Percentiles rank a stretch among this genome's conserved stretches.
phyloP scores from a whole-genome alignment of 2,329 filamentous ascomycete genomes.

The Fusarium sp. region DNA sequence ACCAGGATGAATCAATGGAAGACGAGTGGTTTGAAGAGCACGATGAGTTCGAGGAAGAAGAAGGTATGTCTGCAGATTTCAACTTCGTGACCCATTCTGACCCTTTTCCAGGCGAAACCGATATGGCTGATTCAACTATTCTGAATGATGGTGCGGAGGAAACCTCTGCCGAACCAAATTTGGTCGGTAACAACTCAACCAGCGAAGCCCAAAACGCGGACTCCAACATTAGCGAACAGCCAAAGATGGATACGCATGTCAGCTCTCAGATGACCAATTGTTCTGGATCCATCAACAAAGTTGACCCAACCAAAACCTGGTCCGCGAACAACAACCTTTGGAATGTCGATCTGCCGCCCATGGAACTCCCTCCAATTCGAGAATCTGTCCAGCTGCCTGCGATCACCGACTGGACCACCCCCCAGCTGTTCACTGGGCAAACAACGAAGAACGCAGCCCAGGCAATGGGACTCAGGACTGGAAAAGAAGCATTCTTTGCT shows the following conservation, averaged over 20 bases:
- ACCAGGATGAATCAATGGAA: conserved; percentile 4
- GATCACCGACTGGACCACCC: conserved; percentile 24
- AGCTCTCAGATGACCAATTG: not conserved
- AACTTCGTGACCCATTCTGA: conserved; percentile 18
- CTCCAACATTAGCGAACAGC: not conserved
- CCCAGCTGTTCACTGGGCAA: not conserved
- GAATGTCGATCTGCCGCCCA: conserved; percentile 14
- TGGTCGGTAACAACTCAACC: not conserved
- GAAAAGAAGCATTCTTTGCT: conserved; percentile 55
- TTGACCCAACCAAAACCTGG: not conserved
- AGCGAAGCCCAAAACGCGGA: not conserved
- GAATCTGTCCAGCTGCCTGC: conserved; percentile 32
- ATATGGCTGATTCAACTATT: not conserved
- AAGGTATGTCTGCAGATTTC: conserved; percentile 11
- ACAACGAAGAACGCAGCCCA: conserved; percentile 37
- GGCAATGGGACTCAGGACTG: conserved; percentile 51
- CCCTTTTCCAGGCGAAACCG: conserved; percentile 13
- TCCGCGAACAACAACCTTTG: not conserved
- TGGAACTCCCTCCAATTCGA: conserved; percentile 5
- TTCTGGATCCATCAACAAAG: not conserved
- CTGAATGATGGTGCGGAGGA: not conserved
- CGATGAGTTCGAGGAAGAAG: conserved; percentile 39
- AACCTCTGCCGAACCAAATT: not conserved
- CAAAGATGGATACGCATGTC: not conserved
- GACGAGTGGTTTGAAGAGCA: conserved; percentile 38